Conservation (phyloP, 1,139 yeast species). For the Geotrichum siamense region DNA sequence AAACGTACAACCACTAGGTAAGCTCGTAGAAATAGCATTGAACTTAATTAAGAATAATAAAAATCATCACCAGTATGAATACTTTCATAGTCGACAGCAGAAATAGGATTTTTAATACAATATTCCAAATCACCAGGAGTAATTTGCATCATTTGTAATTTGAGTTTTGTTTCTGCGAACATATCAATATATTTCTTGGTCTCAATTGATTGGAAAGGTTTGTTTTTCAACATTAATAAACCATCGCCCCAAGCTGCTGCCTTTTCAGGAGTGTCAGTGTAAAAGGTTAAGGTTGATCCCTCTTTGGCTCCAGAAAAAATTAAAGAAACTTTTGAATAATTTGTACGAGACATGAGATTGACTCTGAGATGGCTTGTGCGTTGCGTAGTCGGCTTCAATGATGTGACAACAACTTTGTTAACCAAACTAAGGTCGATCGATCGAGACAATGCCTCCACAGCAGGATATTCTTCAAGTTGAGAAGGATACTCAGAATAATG, state of each 20-base stretch:
- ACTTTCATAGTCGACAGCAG: constrained; percentile 16
- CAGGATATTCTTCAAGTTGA: constrained; percentile 46
- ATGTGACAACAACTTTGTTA: constrained; percentile 25
- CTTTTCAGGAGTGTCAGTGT: constrained; percentile 63
- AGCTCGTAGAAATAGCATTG: no score
- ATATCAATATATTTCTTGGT: constrained; percentile 53
- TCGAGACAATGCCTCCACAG: constrained; percentile 42
- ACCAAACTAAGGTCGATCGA: constrained; percentile 26
- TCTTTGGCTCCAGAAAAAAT: constrained; percentile 26
- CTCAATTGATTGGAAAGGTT: constrained; percentile 44
- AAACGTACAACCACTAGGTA: no score
- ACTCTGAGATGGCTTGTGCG: constrained; percentile 25
- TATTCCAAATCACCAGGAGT: constrained; percentile 36
- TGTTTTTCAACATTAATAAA: constrained; percentile 49
- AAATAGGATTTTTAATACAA: constrained; percentile 20
- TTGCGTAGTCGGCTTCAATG: constrained; percentile 21
- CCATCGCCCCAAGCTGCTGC: constrained; percentile 80
- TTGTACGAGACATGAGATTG: constrained; percentile 26
- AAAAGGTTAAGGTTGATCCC: constrained; percentile 44
- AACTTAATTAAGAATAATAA: constrained; percentile 22
- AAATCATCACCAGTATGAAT: constrained; percentile 25
- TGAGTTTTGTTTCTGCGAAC: constrained; percentile 53
- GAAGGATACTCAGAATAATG: constrained; percentile 54
- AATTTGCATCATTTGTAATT: constrained; percentile 57
- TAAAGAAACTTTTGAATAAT: constrained; percentile 27